Evolutionary conservation across 2,329 filamentous ascomycete genomes (phyloP).

Genomic region (Verticillium alfalfae): DNA sequence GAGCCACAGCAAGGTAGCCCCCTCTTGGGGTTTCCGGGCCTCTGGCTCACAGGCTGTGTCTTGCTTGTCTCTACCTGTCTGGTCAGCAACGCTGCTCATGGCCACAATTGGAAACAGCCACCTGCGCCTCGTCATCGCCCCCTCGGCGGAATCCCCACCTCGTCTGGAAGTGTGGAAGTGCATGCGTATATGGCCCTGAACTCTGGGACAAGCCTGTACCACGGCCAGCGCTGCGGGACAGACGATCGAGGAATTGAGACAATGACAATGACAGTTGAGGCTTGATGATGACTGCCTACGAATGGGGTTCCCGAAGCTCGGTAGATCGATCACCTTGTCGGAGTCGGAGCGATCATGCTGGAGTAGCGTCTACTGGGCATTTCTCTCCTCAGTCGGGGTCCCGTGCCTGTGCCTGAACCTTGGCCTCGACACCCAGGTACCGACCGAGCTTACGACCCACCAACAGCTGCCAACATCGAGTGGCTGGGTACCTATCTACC

Average conservation of each 20-base stretch:
- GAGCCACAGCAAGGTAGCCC: neutral
- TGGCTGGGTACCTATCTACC: too few species aligned
- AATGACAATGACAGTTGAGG: neutral
- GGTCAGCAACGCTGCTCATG: neutral
- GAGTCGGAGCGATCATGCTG: neutral
- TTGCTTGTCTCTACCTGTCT: neutral
- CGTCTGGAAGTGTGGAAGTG: neutral
- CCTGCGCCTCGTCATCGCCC: constrained; percentile 33
- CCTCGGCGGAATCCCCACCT: neutral
- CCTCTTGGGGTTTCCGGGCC: neutral
- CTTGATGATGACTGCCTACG: neutral
- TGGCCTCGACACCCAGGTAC: neutral
- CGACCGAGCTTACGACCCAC: neutral
- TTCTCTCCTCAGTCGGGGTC: neutral
- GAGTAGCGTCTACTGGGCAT: neutral
- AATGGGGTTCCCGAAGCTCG: neutral
- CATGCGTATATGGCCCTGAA: neutral
- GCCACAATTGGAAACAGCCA: constrained; percentile 10
- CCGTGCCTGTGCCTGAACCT: neutral
- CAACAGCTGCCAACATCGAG: too few species aligned
- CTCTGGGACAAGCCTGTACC: neutral
- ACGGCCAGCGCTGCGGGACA: neutral
- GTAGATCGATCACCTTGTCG: neutral
- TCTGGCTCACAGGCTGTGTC: neutral
- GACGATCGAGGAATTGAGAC: neutral